Percentiles rank a stretch among this genome's conserved stretches.
phyloP scores from a whole-genome alignment of 306 rosid genomes.

The Prunus armeniaca region DNA sequence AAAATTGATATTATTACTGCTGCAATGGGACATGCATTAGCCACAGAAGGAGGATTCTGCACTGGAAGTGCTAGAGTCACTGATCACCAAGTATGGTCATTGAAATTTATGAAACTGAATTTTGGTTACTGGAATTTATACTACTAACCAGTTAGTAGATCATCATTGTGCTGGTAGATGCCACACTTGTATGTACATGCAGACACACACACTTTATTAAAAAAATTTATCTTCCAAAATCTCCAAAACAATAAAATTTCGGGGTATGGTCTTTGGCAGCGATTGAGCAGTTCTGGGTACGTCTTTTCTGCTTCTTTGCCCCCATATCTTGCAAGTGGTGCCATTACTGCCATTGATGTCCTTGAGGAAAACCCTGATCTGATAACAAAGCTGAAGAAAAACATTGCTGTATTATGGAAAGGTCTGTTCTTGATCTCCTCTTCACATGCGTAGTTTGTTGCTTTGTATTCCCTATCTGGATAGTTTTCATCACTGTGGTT shows the following conservation, averaged over 20 bases:
- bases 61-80: constrained; percentile 90
- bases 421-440: constrained; percentile 50
- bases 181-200: background rate
- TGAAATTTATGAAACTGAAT: constrained; percentile 16
- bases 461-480: background rate
- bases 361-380: constrained; percentile 80
- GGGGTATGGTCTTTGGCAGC: constrained; percentile 47
- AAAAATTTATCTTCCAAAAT: background rate
- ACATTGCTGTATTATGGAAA: constrained; percentile 58
- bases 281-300: constrained; percentile 93
- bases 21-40: constrained; percentile 96
- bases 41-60: constrained; percentile 98
- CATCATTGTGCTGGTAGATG: constrained; percentile 7
- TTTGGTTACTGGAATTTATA: background rate
- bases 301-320: constrained; percentile 98
- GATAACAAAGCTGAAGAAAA: constrained; percentile 63
- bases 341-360: constrained; percentile 81
- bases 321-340: constrained; percentile 95
- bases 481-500: background rate
- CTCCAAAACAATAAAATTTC: constrained; percentile 26
- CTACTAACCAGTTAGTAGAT: background rate
- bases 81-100: constrained; percentile 85
- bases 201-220: background rate
- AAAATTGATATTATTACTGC: constrained; percentile 94
- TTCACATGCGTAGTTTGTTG: background rate